phyloP scores from a whole-genome alignment of 345 rosid species.

The Syzygium grande region DNA sequence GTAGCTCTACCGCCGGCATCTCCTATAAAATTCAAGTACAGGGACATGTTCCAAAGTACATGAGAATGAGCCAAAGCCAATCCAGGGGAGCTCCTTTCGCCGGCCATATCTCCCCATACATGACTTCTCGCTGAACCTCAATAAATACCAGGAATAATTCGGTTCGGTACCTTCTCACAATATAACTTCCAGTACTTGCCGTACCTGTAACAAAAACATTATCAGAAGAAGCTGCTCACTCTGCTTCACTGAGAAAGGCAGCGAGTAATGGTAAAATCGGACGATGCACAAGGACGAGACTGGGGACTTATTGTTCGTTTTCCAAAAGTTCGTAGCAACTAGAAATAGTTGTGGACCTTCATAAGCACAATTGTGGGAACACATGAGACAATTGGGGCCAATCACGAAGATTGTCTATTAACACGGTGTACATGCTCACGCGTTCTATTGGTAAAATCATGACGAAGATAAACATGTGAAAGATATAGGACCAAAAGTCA shows the following conservation, averaged over 20 bases:
- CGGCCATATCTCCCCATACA: not conserved
- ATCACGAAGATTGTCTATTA: not conserved
- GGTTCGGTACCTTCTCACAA: constrained; percentile 69
- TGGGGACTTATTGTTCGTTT: not conserved
- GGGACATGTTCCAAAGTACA: not conserved
- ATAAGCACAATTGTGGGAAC: not conserved
- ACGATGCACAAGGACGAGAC: not conserved
- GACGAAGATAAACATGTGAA: not conserved
- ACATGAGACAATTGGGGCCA: not conserved
- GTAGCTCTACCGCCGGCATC: not conserved
- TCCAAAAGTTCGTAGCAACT: not conserved
- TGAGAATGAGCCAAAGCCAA: not conserved
- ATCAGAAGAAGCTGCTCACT: not conserved
- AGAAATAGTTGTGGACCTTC: not conserved
- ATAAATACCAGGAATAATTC: constrained; percentile 74
- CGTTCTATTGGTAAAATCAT: not conserved
- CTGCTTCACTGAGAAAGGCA: not conserved
- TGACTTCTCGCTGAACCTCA: constrained; percentile 13
- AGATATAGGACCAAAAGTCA: not conserved
- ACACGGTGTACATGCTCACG: not conserved
- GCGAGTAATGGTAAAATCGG: not conserved
- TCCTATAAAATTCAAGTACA: not conserved
- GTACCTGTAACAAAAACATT: constrained; percentile 40
- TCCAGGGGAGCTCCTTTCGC: not conserved
- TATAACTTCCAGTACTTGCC: constrained; percentile 76